Percentiles rank a stretch among this genome's conserved stretches.
phyloP scores from a whole-genome alignment of 176 grass and related monocot genomes.

The Zoysia japonica region DNA sequence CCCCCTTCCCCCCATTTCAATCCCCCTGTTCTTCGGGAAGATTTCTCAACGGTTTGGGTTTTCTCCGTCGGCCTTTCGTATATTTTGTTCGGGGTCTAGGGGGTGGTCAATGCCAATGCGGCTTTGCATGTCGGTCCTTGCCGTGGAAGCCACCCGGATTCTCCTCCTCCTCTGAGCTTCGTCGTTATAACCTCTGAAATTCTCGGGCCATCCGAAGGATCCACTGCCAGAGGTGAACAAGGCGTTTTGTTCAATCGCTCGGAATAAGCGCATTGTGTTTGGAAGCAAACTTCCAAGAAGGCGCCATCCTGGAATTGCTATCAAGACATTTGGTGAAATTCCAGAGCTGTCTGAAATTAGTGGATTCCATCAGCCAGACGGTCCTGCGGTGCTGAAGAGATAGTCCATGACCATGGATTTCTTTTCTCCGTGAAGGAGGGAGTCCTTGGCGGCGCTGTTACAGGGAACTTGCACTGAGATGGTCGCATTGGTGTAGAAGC shows the following conservation, averaged over 20 bases:
- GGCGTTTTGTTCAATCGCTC: not conserved
- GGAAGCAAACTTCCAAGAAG: not conserved
- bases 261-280: not conserved
- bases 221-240: not conserved
- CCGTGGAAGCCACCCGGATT: slow-evolving; percentile 14
- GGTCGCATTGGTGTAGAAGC: slow-evolving; percentile 33
- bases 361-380: not conserved
- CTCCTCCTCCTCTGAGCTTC: not conserved
- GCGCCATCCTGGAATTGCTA: not conserved
- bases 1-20: not conserved
- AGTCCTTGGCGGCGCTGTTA: not conserved
- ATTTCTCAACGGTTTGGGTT: slow-evolving; percentile 11
- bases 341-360: not conserved
- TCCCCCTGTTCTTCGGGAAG: not conserved
- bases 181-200: slow-evolving; percentile 1
- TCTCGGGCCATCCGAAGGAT: not conserved
- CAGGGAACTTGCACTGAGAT: slow-evolving; percentile 1
- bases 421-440: not conserved
- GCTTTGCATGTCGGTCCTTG: slow-evolving; percentile 6
- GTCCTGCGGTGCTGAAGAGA: not conserved
- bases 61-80: not conserved
- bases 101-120: not conserved
- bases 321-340: not conserved
- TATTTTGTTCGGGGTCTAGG: not conserved
- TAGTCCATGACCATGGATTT: not conserved